Percentiles rank a stretch among this genome's conserved stretches.
Conservation (phyloP, 441 rosid species). For the Mallotus japonicus region DNA sequence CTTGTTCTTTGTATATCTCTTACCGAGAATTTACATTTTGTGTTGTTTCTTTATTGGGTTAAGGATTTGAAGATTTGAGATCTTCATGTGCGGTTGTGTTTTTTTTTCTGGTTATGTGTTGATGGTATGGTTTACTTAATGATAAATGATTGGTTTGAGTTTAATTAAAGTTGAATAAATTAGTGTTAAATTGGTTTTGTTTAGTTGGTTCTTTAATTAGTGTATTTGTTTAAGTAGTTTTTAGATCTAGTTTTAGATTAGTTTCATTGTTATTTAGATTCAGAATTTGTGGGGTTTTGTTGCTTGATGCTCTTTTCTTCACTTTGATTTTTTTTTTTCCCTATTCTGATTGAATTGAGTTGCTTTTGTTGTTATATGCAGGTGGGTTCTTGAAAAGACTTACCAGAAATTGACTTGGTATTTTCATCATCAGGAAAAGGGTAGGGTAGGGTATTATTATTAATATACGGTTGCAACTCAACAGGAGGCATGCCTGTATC, state of each 20-base stretch:
- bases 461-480: slow-evolving; percentile 15
- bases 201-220: no score
- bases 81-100: not conserved
- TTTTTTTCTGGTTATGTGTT: not conserved
- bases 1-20: no score
- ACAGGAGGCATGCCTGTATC: slow-evolving; percentile 47
- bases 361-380: slow-evolving; percentile 12
- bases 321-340: no score
- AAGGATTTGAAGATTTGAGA: not conserved
- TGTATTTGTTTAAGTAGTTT: not conserved
- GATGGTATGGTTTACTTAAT: not conserved
- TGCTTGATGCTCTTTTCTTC: no score
- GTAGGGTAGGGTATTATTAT: no score
- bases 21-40: no score
- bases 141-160: not conserved
- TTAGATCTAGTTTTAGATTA: not conserved
- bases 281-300: not conserved
- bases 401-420: no score
- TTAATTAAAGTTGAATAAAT: not conserved
- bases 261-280: not conserved
- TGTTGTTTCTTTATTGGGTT: not conserved
- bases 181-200: not conserved
- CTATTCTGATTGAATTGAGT: not conserved
- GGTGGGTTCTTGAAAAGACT: not conserved
- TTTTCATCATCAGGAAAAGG: no score